Percentiles rank a stretch among this genome's conserved stretches.
phyloP scores from a whole-genome alignment of 2,329 filamentous ascomycete genomes.

The Cladosporium sp. region DNA sequence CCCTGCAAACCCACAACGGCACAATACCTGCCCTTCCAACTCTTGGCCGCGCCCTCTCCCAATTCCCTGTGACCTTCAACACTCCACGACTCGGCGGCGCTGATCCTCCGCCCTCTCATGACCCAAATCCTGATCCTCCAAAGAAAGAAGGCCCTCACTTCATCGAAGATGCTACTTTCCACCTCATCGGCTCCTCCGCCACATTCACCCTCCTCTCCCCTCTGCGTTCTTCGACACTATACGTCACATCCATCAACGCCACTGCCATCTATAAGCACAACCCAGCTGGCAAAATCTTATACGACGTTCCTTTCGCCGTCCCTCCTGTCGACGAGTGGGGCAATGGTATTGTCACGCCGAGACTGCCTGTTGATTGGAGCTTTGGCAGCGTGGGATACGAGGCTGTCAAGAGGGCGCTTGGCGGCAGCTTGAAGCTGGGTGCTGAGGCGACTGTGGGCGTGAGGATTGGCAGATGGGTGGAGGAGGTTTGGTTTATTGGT shows the following conservation, averaged over 20 bases:
- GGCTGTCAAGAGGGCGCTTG: constrained; percentile 74
- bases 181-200: constrained; percentile 82
- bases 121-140: constrained; percentile 42
- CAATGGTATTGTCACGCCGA: constrained; percentile 64
- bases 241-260: constrained; percentile 77
- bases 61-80: constrained; percentile 68
- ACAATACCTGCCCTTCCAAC: constrained; percentile 73
- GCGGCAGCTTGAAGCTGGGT: constrained; percentile 75
- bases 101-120: constrained; percentile 38
- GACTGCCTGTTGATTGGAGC: constrained; percentile 79
- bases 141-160: constrained; percentile 61
- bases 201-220: constrained; percentile 82
- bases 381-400: constrained; percentile 78
- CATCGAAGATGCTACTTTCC: constrained; percentile 81
- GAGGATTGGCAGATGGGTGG: constrained; percentile 75
- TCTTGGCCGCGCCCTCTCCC: constrained; percentile 71
- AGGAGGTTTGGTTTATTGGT: constrained; percentile 59
- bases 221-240: constrained; percentile 69
- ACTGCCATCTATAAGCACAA: constrained; percentile 80
- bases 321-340: constrained; percentile 53
- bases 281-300: constrained; percentile 73
- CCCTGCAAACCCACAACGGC: constrained; percentile 67
- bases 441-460: constrained; percentile 75
- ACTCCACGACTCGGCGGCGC: constrained; percentile 67
- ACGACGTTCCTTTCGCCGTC: constrained; percentile 72